phyloP scores from a whole-genome alignment of 352 stramenopile genomes.

The Thraustochytrium striatum region DNA sequence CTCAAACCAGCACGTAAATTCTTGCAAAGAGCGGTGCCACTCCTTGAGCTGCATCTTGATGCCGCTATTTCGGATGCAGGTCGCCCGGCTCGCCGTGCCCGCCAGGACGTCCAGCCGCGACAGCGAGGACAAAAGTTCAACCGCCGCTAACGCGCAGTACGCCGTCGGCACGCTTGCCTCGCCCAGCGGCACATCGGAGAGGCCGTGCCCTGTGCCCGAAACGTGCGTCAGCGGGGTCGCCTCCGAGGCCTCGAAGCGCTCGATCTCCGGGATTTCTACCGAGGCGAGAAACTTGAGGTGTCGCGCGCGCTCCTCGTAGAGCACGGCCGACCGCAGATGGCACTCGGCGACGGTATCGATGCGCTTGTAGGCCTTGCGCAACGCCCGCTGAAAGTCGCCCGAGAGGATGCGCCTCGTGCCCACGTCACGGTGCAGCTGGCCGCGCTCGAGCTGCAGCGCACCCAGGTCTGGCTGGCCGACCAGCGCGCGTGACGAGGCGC shows the following conservation, averaged over 20 bases:
- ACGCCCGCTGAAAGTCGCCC: not conserved
- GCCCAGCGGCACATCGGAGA: constrained; percentile 10
- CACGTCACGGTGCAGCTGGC: not conserved
- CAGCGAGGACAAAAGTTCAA: constrained; percentile 6
- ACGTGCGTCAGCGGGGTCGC: no score
- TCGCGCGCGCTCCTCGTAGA: not conserved
- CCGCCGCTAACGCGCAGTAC: not conserved
- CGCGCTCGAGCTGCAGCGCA: not conserved
- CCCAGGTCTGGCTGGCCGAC: not conserved
- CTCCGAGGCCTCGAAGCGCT: not conserved
- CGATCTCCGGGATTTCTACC: not conserved
- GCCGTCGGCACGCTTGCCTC: not conserved
- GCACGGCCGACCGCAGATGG: not conserved
- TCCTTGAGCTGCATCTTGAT: constrained; percentile 34
- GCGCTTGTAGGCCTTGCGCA: constrained; percentile 28
- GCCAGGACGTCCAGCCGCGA: constrained; percentile 6
- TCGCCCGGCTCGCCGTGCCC: not conserved
- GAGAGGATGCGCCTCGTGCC: not conserved
- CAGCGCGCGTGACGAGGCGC: no score
- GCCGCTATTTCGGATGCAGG: constrained; percentile 11
- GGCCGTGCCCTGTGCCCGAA: not conserved
- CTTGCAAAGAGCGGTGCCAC: constrained; percentile 18
- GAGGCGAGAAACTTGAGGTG: constrained; percentile 13
- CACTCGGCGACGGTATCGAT: not conserved
- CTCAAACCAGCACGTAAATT: constrained; percentile 15